phyloP scores from a whole-genome alignment of 768 basidiomycete genomes.

The Leucosporidium scottii region DNA sequence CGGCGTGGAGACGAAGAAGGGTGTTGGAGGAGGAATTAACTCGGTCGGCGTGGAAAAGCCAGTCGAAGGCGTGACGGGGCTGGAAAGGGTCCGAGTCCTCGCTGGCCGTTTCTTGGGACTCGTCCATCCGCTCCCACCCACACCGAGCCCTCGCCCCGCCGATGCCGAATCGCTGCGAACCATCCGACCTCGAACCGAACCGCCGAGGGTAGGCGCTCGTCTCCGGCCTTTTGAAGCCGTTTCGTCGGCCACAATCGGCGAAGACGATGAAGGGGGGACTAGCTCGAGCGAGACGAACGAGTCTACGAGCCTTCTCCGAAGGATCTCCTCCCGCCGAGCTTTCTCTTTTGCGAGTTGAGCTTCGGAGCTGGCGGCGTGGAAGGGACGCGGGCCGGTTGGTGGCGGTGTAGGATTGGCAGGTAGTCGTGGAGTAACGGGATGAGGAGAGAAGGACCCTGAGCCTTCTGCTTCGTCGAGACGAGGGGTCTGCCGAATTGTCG shows the following conservation, averaged over 20 bases:
- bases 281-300: slow-evolving; percentile 27
- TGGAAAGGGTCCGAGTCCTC: background rate
- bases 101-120: background rate
- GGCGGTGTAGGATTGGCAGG: background rate
- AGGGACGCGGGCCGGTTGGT: background rate
- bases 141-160: too few species aligned
- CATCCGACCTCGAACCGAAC: too few species aligned
- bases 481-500: slow-evolving; percentile 19
- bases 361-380: background rate
- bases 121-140: too few species aligned
- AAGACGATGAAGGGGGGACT: background rate
- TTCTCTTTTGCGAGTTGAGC: slow-evolving; percentile 11
- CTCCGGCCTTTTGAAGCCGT: too few species aligned
- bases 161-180: too few species aligned
- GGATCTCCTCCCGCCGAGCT: slow-evolving; percentile 4
- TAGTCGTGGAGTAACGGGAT: background rate
- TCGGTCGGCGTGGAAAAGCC: background rate
- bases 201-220: too few species aligned
- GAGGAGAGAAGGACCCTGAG: too few species aligned
- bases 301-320: slow-evolving; percentile 10
- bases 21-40: background rate
- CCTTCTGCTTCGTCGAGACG: background rate
- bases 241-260: background rate
- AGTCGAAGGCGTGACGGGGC: background rate
- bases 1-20: slow-evolving; percentile 19